Percentiles rank a stretch among this genome's conserved stretches.
These are phyloP conservation scores for Apiospora hydei DNA, from an alignment of 2,329 filamentous ascomycete species.

Conservation along the genomic window DNA sequence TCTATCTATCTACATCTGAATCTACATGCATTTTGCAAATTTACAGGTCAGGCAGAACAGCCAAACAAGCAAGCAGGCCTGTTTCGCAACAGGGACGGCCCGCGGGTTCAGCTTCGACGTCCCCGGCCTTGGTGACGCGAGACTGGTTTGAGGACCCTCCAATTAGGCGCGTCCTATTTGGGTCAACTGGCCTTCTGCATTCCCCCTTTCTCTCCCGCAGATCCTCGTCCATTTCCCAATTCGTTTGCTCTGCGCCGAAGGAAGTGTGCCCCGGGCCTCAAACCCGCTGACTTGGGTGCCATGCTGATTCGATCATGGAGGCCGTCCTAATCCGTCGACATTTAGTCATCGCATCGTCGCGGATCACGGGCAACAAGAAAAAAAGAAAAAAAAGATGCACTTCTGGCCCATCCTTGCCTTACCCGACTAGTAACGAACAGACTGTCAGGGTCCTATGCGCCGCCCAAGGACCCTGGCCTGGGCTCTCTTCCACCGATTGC, in stretches of 20 bases:
- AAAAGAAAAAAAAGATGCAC: not conserved
- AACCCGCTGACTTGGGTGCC: not conserved
- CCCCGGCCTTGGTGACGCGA: conserved; percentile 16
- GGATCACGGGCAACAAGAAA: not conserved
- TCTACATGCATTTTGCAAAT: not conserved
- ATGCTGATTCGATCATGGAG: not conserved
- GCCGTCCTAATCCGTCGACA: not conserved
- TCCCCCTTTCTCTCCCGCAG: not conserved
- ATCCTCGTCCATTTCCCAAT: not conserved
- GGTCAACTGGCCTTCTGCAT: conserved; percentile 5
- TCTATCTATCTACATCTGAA: not conserved
- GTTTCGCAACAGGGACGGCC: conserved; percentile 22
- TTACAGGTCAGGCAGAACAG: not conserved
- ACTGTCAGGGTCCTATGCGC: conserved; percentile 9
- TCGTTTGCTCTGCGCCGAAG: not conserved
- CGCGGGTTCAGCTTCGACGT: conserved; percentile 14
- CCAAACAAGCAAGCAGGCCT: not conserved
- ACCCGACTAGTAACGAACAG: not conserved
- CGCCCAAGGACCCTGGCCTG: not conserved
- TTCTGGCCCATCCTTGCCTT: not conserved
- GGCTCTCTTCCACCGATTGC: not conserved
- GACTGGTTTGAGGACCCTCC: conserved; percentile 21
- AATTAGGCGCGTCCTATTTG: not conserved
- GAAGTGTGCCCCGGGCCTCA: not conserved
- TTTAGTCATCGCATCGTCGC: conserved; percentile 9